Base-by-base conservation (phyloP, 257 asterid genomes). In the Coffea canephora region DNA sequence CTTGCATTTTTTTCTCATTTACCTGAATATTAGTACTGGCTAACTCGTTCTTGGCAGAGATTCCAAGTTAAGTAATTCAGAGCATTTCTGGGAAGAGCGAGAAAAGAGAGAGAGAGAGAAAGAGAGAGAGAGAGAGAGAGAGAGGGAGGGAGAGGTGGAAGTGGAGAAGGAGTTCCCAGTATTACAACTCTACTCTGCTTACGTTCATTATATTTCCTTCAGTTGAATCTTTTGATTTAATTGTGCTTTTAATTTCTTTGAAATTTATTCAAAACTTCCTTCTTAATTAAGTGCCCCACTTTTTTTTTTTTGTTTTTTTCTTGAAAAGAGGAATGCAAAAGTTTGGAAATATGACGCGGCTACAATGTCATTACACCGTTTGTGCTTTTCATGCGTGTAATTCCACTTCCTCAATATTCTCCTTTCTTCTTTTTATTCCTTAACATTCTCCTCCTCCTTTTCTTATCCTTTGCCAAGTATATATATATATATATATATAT, bases 361-460 rank as follows among this genome's bases (percentile, higher is more conserved):
- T 10, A 73, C 87, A 81, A 83, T 54, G 85, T 86, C 89, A 88
- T 84, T 83, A 82, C 87, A 79, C 79, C 78, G 84, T 77, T 79
- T 83, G 83, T 88, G 91, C 90, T 77, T 83, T 88, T 89, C 90
- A 78, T 71, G 69, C 89, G 86, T 86, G 89, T 84, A 86, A 86
- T 82, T 86, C 92, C 92, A 88, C 89, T 88, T 79, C 81, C 83
- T 49, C 62, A 6, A 48, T 59, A 74, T 50, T 69, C 61, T 75
- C 34, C 16, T n/a, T 34, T 69, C 46, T 9, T 12, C 19, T 43
- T 66, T 11, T 0, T 0, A 2, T 23, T 43, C 14, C 15, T 66
- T 46, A 0, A 39, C 14, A 48, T 25, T 1, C 64, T 36, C 14
- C 8, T 16, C 45, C 10, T 59, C 2, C 50, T 39, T 39, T 39